Evolutionary conservation across 2,329 filamentous ascomycete genomes (phyloP).

Genomic region (Neocatenulostroma microsporum): DNA sequence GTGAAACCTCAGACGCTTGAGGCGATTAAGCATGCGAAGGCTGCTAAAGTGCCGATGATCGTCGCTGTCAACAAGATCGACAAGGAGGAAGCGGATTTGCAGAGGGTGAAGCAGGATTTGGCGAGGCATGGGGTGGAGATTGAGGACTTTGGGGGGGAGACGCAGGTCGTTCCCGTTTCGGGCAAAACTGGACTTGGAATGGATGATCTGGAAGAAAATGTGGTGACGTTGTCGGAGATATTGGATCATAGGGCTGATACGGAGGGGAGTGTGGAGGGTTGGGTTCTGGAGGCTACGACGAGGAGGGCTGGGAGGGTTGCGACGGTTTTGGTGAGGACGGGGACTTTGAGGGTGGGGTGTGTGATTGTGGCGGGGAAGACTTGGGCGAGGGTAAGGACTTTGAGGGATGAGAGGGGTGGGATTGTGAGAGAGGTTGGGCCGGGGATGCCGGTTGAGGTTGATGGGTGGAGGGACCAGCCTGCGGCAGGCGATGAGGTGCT

Average conservation of each 20-base stretch:
- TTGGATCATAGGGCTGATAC: slow-evolving; percentile 78
- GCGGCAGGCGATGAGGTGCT: slow-evolving; percentile 80
- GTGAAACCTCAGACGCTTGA: slow-evolving; percentile 97
- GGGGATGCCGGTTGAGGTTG: slow-evolving; percentile 82
- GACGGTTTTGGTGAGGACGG: slow-evolving; percentile 79
- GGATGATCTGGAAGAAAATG: slow-evolving; percentile 83
- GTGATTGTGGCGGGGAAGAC: slow-evolving; percentile 80
- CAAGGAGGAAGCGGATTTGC: slow-evolving; percentile 70
- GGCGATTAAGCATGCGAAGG: slow-evolving; percentile 85
- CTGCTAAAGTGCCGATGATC: slow-evolving; percentile 85
- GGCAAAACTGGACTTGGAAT: slow-evolving; percentile 93
- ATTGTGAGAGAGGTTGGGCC: slow-evolving; percentile 67
- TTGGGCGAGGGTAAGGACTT: slow-evolving; percentile 75
- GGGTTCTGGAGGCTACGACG: slow-evolving; percentile 88
- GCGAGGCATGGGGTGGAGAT: slow-evolving; percentile 77
- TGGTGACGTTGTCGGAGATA: slow-evolving; percentile 76
- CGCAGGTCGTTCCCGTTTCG: slow-evolving; percentile 83
- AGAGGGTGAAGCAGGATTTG: slow-evolving; percentile 82
- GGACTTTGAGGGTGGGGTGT: slow-evolving; percentile 73
- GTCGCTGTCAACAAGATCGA: slow-evolving; percentile 98
- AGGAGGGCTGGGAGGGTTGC: slow-evolving; percentile 79
- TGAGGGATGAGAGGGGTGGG: slow-evolving; percentile 77
- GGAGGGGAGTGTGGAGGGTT: slow-evolving; percentile 76
- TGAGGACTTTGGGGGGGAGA: slow-evolving; percentile 90
- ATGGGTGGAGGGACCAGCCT: slow-evolving; percentile 89